Conservation (phyloP, 352 stramenopile genomes). For the Pythium aristosporum region DNA sequence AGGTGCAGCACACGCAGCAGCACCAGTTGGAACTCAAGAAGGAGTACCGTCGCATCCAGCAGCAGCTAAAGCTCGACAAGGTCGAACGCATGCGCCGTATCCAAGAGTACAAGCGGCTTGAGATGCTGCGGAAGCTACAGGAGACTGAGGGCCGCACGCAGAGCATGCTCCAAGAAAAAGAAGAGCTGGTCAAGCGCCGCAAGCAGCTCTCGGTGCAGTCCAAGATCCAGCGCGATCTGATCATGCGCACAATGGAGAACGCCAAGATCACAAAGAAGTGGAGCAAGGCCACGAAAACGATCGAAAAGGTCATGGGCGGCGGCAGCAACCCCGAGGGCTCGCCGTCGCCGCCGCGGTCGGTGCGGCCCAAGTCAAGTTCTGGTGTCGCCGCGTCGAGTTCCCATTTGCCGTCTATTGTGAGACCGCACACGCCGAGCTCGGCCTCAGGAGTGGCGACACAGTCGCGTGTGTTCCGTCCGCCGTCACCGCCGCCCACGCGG, state of each 20-base stretch:
- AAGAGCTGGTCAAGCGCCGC: conserved; percentile 74
- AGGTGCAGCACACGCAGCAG: conserved; percentile 68
- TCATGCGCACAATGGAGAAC: conserved; percentile 88
- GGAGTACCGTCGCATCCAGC: conserved; percentile 80
- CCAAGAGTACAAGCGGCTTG: conserved; percentile 90
- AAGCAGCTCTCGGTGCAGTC: conserved; percentile 77
- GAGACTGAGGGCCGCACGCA: conserved; percentile 82
- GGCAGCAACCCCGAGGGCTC: conserved; percentile 35
- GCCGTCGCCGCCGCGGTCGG: conserved; percentile 37
- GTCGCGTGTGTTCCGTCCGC: conserved; percentile 48
- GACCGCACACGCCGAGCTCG: conserved; percentile 30
- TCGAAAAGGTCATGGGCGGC: conserved; percentile 65
- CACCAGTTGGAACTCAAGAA: conserved; percentile 77
- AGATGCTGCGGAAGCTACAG: conserved; percentile 85
- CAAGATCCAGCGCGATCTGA: conserved; percentile 89
- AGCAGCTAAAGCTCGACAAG: conserved; percentile 88
- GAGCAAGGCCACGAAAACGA: conserved; percentile 74
- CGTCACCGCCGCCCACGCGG: conserved; percentile 61
- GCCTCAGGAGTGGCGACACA: conserved; percentile 28
- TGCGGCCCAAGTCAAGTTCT: conserved; percentile 59
- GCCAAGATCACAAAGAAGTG: conserved; percentile 90
- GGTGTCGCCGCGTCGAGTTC: conserved; percentile 34
- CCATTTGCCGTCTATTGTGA: conserved; percentile 40
- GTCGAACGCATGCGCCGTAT: conserved; percentile 91
- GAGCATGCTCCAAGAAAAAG: conserved; percentile 79